Evolutionary conservation across 2,329 filamentous ascomycete genomes (phyloP).

Genomic region (Alternaria atra): DNA sequence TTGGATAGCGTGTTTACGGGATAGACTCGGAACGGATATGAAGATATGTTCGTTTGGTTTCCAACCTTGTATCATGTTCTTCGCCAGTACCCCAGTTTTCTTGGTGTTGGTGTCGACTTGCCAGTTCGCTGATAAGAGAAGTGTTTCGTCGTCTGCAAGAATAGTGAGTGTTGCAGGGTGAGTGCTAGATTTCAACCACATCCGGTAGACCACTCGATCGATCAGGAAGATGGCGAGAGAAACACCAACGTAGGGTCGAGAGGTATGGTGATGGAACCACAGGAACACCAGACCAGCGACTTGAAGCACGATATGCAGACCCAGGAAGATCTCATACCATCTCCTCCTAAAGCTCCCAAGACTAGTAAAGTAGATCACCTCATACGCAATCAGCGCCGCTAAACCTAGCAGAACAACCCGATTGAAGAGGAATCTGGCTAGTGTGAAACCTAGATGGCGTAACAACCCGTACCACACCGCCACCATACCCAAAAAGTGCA

Average conservation of each 20-base stretch:
- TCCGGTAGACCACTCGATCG: slow-evolving; percentile 67
- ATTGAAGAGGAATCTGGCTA: slow-evolving; percentile 62
- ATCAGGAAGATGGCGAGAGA: slow-evolving; percentile 65
- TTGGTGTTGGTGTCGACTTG: slow-evolving; percentile 29
- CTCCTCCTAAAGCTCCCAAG: slow-evolving; percentile 66
- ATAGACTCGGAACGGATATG: slow-evolving; percentile 66
- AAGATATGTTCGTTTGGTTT: slow-evolving; percentile 70
- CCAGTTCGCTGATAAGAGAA: slow-evolving; percentile 60
- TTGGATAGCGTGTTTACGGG: slow-evolving; percentile 63
- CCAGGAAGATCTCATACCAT: slow-evolving; percentile 72
- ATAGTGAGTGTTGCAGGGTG: slow-evolving; percentile 62
- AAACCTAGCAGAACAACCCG: slow-evolving; percentile 65
- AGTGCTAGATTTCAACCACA: slow-evolving; percentile 61
- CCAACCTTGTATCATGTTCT: slow-evolving; percentile 63
- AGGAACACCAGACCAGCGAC: slow-evolving; percentile 63
- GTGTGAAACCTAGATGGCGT: slow-evolving; percentile 59
- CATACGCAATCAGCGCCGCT: slow-evolving; percentile 65
- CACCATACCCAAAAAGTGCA: slow-evolving; percentile 67
- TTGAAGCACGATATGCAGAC: slow-evolving; percentile 67
- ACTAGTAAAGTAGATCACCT: slow-evolving; percentile 69
- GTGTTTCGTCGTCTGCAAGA: slow-evolving; percentile 66
- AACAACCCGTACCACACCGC: slow-evolving; percentile 64
- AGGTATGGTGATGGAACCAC: slow-evolving; percentile 66
- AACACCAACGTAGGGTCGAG: slow-evolving; percentile 62
- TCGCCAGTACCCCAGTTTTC: slow-evolving; percentile 26